These are phyloP conservation scores for Beta lomatogona DNA, from an alignment of 179 eudicot genomes.

Conservation along the genomic window DNA sequence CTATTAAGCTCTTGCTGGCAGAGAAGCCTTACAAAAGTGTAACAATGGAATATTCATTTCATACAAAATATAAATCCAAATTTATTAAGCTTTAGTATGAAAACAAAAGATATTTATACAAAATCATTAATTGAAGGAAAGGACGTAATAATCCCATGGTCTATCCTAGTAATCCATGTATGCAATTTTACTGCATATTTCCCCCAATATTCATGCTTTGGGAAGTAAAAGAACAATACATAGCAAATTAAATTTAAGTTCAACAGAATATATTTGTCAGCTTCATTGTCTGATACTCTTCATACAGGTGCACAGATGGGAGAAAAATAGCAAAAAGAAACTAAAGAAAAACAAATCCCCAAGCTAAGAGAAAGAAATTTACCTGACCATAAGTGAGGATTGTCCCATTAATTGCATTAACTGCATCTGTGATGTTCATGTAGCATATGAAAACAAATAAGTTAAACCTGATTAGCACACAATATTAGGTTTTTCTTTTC, in stretches of 20 bases:
- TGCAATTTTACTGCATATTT: not conserved
- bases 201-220: not conserved
- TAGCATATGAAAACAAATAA: not conserved
- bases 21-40: not conserved
- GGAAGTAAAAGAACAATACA: not conserved
- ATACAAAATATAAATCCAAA: not conserved
- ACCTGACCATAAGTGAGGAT: conserved; percentile 92
- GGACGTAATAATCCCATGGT: not conserved
- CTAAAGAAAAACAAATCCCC: not conserved
- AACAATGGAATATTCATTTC: not conserved
- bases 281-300: not conserved
- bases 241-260: not conserved
- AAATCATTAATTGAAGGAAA: not conserved
- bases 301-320: not conserved
- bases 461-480: conserved; percentile 1
- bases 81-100: not conserved
- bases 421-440: conserved; percentile 48
- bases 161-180: not conserved
- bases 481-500: too few species aligned
- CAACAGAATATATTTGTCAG: not conserved
- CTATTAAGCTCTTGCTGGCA: not conserved
- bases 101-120: not conserved
- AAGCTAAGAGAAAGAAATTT: conserved; percentile 18
- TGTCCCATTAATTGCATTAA: conserved; percentile 74
- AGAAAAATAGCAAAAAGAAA: not conserved